A percentile compares a stretch with the other conserved stretches of the same genome.
phyloP scores from a whole-genome alignment of 2,329 filamentous ascomycete genomes.

The Xylaria sp. region DNA sequence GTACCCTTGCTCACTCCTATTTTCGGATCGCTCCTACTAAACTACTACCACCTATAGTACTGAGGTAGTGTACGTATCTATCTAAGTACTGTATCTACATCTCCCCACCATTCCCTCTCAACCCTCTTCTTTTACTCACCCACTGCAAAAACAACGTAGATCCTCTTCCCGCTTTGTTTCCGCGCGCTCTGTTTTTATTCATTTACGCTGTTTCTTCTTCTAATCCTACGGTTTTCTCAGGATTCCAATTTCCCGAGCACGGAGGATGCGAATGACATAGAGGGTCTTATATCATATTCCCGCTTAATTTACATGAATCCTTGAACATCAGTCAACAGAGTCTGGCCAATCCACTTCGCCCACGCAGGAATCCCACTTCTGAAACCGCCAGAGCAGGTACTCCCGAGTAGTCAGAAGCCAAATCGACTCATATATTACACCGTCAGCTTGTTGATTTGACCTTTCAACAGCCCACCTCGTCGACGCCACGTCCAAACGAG shows the following conservation, averaged over 20 bases:
- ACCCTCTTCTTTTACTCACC: slow-evolving; percentile 15
- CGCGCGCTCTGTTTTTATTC: slow-evolving; percentile 5
- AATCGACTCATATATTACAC: slow-evolving; percentile 24
- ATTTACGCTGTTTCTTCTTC: slow-evolving; percentile 7
- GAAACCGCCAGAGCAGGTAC: slow-evolving; percentile 39
- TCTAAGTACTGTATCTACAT: slow-evolving; percentile 16
- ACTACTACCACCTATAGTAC: background rate
- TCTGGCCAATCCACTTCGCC: slow-evolving; percentile 28
- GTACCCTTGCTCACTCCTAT: slow-evolving; percentile 29
- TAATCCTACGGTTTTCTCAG: background rate
- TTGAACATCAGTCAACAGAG: slow-evolving; percentile 10
- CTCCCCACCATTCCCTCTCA: slow-evolving; percentile 30
- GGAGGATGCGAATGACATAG: slow-evolving; percentile 6
- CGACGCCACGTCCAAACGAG: slow-evolving; percentile 31
- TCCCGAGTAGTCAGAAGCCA: slow-evolving; percentile 22
- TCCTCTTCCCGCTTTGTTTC: slow-evolving; percentile 15
- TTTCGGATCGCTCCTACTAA: slow-evolving; percentile 18
- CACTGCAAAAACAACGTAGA: slow-evolving; percentile 25
- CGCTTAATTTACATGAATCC: slow-evolving; percentile 21
- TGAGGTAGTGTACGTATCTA: background rate
- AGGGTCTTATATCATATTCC: slow-evolving; percentile 11
- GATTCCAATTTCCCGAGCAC: slow-evolving; percentile 7
- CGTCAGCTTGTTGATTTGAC: slow-evolving; percentile 1
- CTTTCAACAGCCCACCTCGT: slow-evolving; percentile 9
- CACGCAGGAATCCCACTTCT: slow-evolving; percentile 38